phyloP scores from a whole-genome alignment of 352 stramenopile genomes.

The Phytopythium delawarense region DNA sequence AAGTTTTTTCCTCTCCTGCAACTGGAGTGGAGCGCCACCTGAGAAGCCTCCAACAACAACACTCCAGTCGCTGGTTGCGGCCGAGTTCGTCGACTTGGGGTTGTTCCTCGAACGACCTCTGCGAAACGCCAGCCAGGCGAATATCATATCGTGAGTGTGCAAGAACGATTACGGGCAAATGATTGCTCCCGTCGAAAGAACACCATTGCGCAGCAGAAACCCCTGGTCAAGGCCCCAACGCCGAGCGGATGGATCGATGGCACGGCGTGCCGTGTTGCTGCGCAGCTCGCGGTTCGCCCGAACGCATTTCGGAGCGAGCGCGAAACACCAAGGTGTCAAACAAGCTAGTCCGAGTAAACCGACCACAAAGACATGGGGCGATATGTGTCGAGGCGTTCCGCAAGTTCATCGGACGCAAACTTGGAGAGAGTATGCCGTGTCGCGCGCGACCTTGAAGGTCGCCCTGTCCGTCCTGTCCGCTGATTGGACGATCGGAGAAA shows the following conservation, averaged over 20 bases:
- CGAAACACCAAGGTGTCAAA: conserved; percentile 1
- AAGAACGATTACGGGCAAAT: not conserved
- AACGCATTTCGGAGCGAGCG: not conserved
- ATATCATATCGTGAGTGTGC: no score
- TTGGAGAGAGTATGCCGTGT: not conserved
- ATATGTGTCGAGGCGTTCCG: not conserved
- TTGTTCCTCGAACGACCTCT: not conserved
- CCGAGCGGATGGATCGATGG: not conserved
- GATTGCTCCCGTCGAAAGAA: not conserved
- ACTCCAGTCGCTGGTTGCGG: not conserved
- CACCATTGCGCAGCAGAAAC: no score
- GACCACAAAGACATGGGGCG: conserved; percentile 9
- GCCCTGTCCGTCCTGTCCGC: conserved; percentile 12
- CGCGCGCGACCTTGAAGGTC: conserved; percentile 12
- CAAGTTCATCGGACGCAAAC: not conserved
- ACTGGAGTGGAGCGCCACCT: not conserved
- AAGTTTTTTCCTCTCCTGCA: not conserved
- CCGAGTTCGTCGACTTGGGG: not conserved
- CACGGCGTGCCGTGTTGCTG: not conserved
- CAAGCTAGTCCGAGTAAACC: conserved; percentile 4
- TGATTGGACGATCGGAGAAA: conserved; percentile 3
- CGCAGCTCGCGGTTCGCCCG: not conserved
- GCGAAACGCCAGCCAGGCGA: not conserved
- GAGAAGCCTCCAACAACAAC: not conserved
- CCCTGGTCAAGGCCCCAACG: no score